Evolutionary conservation across 1,284 basidiomycete genomes (phyloP).

Genomic region (Cryptococcus sp.): DNA sequence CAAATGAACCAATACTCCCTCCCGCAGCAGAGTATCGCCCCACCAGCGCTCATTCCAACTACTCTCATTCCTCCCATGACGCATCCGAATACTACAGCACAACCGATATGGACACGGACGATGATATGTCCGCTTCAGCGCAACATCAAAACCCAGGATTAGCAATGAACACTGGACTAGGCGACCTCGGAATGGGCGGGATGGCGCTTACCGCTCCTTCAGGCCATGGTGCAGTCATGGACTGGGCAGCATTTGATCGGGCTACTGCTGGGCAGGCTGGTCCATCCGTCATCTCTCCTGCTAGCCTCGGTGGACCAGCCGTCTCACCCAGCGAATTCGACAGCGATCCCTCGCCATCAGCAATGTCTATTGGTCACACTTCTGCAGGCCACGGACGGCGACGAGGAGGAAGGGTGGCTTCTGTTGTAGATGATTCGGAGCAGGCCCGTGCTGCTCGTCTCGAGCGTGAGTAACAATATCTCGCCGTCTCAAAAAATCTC

Average conservation of each 20-base stretch:
- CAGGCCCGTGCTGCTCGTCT: slow-evolving; percentile 1
- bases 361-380: neutral
- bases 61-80: slow-evolving; percentile 4
- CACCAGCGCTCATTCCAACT: neutral
- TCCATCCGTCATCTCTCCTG: neutral
- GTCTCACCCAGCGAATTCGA: neutral
- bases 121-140: slow-evolving; percentile 17
- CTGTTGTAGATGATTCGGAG: neutral
- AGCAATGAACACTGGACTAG: slow-evolving; percentile 5
- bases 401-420: neutral
- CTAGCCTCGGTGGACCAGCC: neutral
- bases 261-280: neutral
- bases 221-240: slow-evolving; percentile 7
- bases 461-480: slow-evolving; percentile 1
- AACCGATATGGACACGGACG: slow-evolving; percentile 36
- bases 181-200: slow-evolving; percentile 17
- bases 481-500: neutral
- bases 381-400: slow-evolving; percentile 1
- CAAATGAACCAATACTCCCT: neutral
- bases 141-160: slow-evolving; percentile 1
- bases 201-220: slow-evolving; percentile 6
- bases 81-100: slow-evolving; percentile 33
- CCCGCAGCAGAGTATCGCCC: neutral
- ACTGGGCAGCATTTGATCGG: slow-evolving; percentile 5
- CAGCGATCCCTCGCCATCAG: neutral